A percentile compares a stretch with the other conserved stretches of the same genome.
Evolutionary conservation across 805 yeast genomes (phyloP).

Genomic region (Saccharomycopsis microspora): DNA sequence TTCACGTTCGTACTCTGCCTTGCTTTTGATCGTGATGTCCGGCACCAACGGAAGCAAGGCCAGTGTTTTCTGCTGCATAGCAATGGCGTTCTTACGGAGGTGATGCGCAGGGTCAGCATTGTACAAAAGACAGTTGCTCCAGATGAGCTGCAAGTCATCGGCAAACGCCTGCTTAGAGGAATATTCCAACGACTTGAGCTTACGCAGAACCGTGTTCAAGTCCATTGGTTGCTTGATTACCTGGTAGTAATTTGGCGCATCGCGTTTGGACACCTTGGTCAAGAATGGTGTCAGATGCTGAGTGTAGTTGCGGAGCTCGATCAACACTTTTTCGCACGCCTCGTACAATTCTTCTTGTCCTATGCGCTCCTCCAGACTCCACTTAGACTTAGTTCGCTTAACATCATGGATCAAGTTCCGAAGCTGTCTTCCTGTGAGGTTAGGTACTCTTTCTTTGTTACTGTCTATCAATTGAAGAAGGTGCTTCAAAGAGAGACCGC

Average conservation of each 20-base stretch:
- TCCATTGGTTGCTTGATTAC: slow-evolving; percentile 95
- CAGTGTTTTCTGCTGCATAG: slow-evolving; percentile 86
- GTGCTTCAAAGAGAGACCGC: slow-evolving; percentile 72
- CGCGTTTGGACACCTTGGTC: slow-evolving; percentile 93
- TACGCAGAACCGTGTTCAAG: slow-evolving; percentile 85
- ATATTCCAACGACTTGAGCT: slow-evolving; percentile 73
- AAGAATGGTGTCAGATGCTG: slow-evolving; percentile 95
- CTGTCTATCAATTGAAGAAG: slow-evolving; percentile 67
- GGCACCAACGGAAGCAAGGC: slow-evolving; percentile 78
- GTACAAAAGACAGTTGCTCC: slow-evolving; percentile 89
- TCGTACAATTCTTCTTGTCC: slow-evolving; percentile 98
- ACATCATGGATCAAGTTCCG: slow-evolving; percentile 84
- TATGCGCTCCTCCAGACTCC: slow-evolving; percentile 92
- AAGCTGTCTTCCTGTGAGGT: slow-evolving; percentile 71
- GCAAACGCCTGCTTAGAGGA: slow-evolving; percentile 80
- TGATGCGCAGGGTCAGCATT: slow-evolving; percentile 94
- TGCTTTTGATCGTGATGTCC: slow-evolving; percentile 64
- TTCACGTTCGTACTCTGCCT: slow-evolving; percentile 62
- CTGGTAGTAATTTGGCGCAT: slow-evolving; percentile 92
- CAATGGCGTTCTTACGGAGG: slow-evolving; percentile 81
- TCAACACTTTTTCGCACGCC: slow-evolving; percentile 91
- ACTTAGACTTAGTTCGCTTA: slow-evolving; percentile 87
- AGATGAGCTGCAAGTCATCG: slow-evolving; percentile 89
- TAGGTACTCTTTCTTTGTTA: slow-evolving; percentile 56
- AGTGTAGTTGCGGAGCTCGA: slow-evolving; percentile 81